Evolutionary conservation across 495 filamentous ascomycete genomes (phyloP).

Genomic region (Chlorociboria aeruginascens): DNA sequence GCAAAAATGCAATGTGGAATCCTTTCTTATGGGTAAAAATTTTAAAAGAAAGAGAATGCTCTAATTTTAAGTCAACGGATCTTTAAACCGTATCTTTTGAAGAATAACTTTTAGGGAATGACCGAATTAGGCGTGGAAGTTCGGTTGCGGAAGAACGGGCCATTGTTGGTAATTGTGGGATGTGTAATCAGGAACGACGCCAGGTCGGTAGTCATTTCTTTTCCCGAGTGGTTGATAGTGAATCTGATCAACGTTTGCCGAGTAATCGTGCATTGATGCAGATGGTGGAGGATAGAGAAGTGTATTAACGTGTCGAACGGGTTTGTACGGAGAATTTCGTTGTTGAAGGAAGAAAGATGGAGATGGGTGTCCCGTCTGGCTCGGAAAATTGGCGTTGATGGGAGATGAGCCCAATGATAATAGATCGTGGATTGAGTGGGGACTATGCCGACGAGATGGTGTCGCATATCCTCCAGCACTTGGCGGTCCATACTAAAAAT

Average conservation of each 20-base stretch:
- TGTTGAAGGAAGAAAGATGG: slow-evolving; percentile 49
- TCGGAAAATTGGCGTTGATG: slow-evolving; percentile 33
- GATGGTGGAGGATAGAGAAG: slow-evolving; percentile 82
- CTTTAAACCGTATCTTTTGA: slow-evolving; percentile 10
- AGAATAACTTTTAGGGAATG: slow-evolving; percentile 7
- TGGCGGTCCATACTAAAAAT: no score
- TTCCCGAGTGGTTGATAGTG: slow-evolving; percentile 89
- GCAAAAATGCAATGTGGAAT: slow-evolving; percentile 7
- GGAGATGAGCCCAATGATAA: slow-evolving; percentile 33
- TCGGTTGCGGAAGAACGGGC: slow-evolving; percentile 26
- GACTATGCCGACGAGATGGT: slow-evolving; percentile 23
- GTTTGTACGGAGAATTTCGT: slow-evolving; percentile 76
- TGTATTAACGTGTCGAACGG: slow-evolving; percentile 78
- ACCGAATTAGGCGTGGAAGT: slow-evolving; percentile 21
- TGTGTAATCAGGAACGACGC: slow-evolving; percentile 64
- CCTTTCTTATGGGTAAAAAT: slow-evolving; percentile 2
- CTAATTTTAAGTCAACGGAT: slow-evolving; percentile 5
- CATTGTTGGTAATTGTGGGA: slow-evolving; percentile 23
- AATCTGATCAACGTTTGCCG: slow-evolving; percentile 70
- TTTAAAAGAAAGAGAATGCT: slow-evolving; percentile 1
- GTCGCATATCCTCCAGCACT: slow-evolving; percentile 15
- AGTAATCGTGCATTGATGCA: slow-evolving; percentile 60
- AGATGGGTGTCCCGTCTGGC: slow-evolving; percentile 40
- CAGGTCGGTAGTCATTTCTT: slow-evolving; percentile 63
- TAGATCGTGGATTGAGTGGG: slow-evolving; percentile 18